Evolutionary conservation across 2,329 filamentous ascomycete genomes (phyloP).

Genomic region (Aspergillus sclerotialis): DNA sequence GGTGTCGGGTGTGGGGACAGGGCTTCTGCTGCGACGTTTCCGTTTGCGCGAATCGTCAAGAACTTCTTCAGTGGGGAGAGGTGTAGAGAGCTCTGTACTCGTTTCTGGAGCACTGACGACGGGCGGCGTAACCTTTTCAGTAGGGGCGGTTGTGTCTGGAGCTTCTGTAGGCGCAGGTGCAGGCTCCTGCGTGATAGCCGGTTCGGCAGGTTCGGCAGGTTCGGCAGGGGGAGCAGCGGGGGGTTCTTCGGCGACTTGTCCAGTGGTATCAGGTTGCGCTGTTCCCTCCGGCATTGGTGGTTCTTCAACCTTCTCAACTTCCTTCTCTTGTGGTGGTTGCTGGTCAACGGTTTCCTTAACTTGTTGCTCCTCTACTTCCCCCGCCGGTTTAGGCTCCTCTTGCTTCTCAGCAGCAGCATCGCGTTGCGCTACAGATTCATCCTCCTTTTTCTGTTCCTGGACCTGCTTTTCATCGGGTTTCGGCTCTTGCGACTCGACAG

Average conservation of each 20-base stretch:
- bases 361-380: constrained; percentile 6
- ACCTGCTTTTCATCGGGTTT: constrained; percentile 7
- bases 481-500: constrained; percentile 10
- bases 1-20: constrained; percentile 49
- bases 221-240: too few relatives aligned
- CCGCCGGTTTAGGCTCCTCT: constrained; percentile 6
- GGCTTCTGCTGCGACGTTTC: constrained; percentile 60
- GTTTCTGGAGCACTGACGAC: constrained; percentile 18
- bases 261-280: background rate
- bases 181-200: constrained; percentile 10
- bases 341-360: constrained; percentile 1
- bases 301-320: background rate
- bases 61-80: constrained; percentile 27
- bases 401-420: constrained; percentile 3
- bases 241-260: constrained; percentile 7
- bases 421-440: constrained; percentile 4
- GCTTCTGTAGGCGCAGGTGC: constrained; percentile 9
- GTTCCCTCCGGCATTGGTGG: background rate
- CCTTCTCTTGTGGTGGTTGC: constrained; percentile 1
- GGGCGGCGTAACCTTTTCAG: constrained; percentile 10
- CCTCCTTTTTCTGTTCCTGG: constrained; percentile 8
- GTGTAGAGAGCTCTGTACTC: constrained; percentile 20
- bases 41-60: constrained; percentile 55
- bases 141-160: constrained; percentile 11
- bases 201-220: constrained; percentile 16